Evolutionary conservation across 805 yeast species (phyloP), one percentile per base, ranked within the genome.

Genomic region (Hemisphaericaspora nanyangensis): DNA sequence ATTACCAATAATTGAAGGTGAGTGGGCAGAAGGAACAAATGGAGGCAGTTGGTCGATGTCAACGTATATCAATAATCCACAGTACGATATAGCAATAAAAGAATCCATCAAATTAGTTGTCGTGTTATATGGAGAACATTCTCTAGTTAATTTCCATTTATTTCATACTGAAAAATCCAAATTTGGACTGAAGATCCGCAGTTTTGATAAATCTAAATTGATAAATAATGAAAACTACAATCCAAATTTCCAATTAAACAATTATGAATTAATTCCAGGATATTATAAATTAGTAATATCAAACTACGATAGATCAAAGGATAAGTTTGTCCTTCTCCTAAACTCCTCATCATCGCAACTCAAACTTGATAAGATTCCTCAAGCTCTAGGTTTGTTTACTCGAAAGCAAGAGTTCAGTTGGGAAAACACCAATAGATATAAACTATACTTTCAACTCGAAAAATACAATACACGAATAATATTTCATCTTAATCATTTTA

Each of bases 1-100:
- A 1, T 39, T 48, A 2, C 50, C 55, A 3, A 20, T 60, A 2
- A 42, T 56, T 2, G 37, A 52, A 1, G 81, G 69, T 15, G 50
- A 51, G 18, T 82, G 86, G 8, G 55, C 56, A 8, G 47, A 56
- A 1, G 55, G 52, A 3, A 56, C 54, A 12, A 55, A 70, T 32
- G 86, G 85, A 2, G 87, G 88, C 0, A 74, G 68, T 47, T 76
- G 79, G 77, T 43, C 71, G 0, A 42, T 61, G 17, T 60, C 71
- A 6, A 55, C 72, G 0, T 82, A 68, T 47, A 50, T 73, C 16
- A 50, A 61, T 7, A 82, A 82, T 45, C 87, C 87, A 0, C 85
- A 79, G 45, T 79, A 63, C 35, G 51, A 46, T 7, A 27, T 72
- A 1, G 52, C 53, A 10, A 52, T 58, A 0, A 26, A 38, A 2